Evolutionary conservation across 2,329 filamentous ascomycete species (phyloP), one percentile per base, ranked within the genome.

Genomic region (Colletotrichum sp.): DNA sequence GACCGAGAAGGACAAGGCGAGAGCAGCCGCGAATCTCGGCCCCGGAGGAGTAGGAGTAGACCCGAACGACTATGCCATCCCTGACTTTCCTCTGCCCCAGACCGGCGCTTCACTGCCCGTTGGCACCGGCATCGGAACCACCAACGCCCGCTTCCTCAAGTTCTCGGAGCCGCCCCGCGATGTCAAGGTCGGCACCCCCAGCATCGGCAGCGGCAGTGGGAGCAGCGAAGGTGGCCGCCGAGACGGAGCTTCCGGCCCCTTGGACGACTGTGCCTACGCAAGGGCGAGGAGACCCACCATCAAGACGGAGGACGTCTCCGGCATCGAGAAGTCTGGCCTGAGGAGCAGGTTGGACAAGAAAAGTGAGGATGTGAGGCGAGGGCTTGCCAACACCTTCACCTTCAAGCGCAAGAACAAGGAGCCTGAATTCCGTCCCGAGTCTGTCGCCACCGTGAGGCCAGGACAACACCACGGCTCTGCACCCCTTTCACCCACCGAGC

Each of bases 291-390:
- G 86, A 55, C 85, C 87, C 0, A 85, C 85, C 12, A 81, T 88
- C 77, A 86, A 85, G 79, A 86, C 87, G 0, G 88, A 90, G 32
- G 88, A 91, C 56, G 85, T 88, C 2, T 89, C 88, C 2, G 88
- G 87, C 8, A 90, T 91, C 66, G 89, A 91, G 78, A 89, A 88
- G 78, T 91, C 89, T 3, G 88, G 88, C 0, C 83, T 92, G 65
- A 85, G 90, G 61, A 88, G 83, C 60, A 86, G 85, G 27, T 83
- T 91, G 64, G 90, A 92, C 77, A 89, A 88, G 82, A 89, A 86
- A 78, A 91, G 89, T 78, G 89, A 90, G n/a, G 86, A 85, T 28
- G 87, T 91, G 25, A 84, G 90, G 48, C 88, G 87, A 62, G 89
- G 89, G 0, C 81, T 92, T 3, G 88, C 87, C 15, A 90, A 90